Percentiles rank a stretch among this genome's conserved stretches.
phyloP scores from a whole-genome alignment of 1,284 basidiomycete species.

The Trichosporon sp. region DNA sequence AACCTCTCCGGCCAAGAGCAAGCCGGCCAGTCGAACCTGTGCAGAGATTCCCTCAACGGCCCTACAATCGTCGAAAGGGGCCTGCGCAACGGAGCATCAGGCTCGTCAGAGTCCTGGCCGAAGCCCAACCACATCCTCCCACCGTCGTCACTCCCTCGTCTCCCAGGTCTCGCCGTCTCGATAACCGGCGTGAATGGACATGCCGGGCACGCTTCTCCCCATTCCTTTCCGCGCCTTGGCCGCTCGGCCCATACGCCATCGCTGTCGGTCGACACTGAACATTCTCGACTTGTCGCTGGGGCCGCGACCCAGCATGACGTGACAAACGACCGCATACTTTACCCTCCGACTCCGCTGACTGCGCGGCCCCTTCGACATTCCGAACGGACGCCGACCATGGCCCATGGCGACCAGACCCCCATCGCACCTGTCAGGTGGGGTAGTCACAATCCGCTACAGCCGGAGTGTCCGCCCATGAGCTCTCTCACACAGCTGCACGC shows the following conservation, averaged over 20 bases:
- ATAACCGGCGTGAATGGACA: neutral
- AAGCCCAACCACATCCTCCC: neutral
- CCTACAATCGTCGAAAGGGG: neutral
- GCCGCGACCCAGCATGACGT: neutral
- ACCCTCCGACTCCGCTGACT: neutral
- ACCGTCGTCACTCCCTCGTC: neutral
- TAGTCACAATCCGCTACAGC: neutral
- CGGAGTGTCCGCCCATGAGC: neutral
- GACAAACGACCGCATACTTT: neutral
- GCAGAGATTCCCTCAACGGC: neutral
- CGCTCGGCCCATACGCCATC: neutral
- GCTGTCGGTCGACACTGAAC: neutral
- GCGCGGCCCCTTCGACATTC: neutral
- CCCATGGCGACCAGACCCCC: neutral
- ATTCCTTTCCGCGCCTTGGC: neutral
- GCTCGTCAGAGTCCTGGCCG: no score
- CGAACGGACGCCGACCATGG: neutral
- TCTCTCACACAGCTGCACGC: constrained; percentile 34
- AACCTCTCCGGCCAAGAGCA: neutral
- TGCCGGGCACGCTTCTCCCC: neutral
- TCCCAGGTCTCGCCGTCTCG: neutral
- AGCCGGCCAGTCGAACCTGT: neutral
- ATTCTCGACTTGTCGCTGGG: neutral
- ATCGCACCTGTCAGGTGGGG: constrained; percentile 23
- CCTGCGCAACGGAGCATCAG: neutral